Conservation (phyloP, 257 asterid genomes). For the Eucommia ulmoides region DNA sequence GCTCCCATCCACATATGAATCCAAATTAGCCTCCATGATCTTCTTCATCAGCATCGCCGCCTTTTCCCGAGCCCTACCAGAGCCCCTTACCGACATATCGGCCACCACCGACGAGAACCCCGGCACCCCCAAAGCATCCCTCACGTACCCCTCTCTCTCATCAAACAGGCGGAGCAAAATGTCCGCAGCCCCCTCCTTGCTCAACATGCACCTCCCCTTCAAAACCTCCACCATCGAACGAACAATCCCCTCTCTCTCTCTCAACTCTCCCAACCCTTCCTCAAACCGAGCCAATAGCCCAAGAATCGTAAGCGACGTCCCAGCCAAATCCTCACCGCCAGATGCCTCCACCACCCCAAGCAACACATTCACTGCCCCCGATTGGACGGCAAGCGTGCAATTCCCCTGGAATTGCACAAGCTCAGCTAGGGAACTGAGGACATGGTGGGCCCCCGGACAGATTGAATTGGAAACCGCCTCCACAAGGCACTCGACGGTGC, state of each 20-base stretch:
- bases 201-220: constrained; percentile 42
- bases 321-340: constrained; percentile 46
- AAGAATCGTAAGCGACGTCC: constrained; percentile 40
- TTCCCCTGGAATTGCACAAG: constrained; percentile 81
- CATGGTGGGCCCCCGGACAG: constrained; percentile 43
- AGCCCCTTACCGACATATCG: constrained; percentile 60
- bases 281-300: constrained; percentile 58
- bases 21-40: constrained; percentile 29
- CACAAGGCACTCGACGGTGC: constrained; percentile 42
- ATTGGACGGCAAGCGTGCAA: constrained; percentile 61
- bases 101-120: constrained; percentile 49
- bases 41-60: constrained; percentile 55
- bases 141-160: constrained; percentile 44
- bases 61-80: constrained; percentile 52
- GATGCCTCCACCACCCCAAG: constrained; percentile 25
- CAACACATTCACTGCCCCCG: constrained; percentile 50
- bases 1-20: constrained; percentile 7
- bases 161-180: constrained; percentile 51
- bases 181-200: constrained; percentile 65
- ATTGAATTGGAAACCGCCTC: constrained; percentile 30
- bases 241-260: constrained; percentile 24
- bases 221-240: constrained; percentile 31
- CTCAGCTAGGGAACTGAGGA: constrained; percentile 62
- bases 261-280: constrained; percentile 50
- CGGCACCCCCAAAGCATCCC: constrained; percentile 36